Conservation (phyloP, 2,329 filamentous ascomycete genomes). For the Colletotrichum tropicicola region DNA sequence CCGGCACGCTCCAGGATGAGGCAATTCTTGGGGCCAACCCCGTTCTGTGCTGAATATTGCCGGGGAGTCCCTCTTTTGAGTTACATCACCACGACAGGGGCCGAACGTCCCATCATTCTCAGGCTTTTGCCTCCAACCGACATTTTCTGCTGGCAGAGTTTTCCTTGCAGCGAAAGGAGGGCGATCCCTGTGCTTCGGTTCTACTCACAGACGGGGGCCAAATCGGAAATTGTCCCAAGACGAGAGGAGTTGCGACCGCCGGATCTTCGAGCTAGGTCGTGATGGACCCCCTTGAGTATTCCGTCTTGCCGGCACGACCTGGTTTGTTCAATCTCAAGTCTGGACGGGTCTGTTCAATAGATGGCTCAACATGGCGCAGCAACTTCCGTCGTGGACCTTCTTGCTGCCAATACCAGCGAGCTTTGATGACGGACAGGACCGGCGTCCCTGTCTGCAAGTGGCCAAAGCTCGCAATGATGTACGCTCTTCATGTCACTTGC, state of each 20-base stretch:
- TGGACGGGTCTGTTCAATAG: neutral
- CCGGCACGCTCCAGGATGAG: neutral
- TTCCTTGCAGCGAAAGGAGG: neutral
- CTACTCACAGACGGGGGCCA: slow-evolving; percentile 11
- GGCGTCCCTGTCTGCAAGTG: neutral
- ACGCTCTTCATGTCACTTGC: neutral
- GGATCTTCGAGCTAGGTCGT: neutral
- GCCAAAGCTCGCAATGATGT: slow-evolving; percentile 16
- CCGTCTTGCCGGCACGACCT: neutral
- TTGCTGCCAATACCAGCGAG: neutral
- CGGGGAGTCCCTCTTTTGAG: slow-evolving; percentile 6
- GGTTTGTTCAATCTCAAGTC: neutral
- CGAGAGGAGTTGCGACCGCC: slow-evolving; percentile 1
- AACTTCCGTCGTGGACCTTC: neutral
- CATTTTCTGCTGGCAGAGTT: neutral
- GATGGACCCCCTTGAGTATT: neutral
- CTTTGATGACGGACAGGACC: slow-evolving; percentile 10
- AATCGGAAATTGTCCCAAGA: slow-evolving; percentile 14
- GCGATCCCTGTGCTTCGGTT: slow-evolving; percentile 6
- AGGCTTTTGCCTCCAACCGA: neutral
- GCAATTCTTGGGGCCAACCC: neutral
- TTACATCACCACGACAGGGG: slow-evolving; percentile 11
- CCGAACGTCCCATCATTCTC: neutral
- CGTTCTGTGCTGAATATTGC: neutral
- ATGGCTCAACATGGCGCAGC: neutral